Evolutionary conservation across 352 stramenopile species (phyloP).

Genomic region (Phytophthora sansomeana): DNA sequence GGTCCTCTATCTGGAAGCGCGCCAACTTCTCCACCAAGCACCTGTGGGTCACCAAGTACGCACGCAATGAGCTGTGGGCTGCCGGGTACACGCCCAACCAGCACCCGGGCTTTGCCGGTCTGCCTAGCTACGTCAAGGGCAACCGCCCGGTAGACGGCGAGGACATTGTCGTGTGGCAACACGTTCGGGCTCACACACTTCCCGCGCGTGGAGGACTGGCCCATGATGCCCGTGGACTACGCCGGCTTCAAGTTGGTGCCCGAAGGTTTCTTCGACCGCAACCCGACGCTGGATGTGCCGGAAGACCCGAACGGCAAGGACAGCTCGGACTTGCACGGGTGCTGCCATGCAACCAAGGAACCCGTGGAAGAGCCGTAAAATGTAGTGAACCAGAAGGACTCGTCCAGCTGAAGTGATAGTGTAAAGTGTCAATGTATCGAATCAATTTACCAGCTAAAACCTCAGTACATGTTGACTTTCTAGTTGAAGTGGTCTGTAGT

Average conservation of each 20-base stretch:
- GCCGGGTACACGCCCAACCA: slow-evolving; percentile 77
- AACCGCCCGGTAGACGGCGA: slow-evolving; percentile 64
- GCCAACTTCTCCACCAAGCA: slow-evolving; percentile 71
- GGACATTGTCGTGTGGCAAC: slow-evolving; percentile 81
- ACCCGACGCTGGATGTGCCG: slow-evolving; percentile 51
- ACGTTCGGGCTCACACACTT: slow-evolving; percentile 80
- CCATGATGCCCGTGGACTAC: slow-evolving; percentile 79
- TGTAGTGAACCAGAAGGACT: slow-evolving; percentile 1
- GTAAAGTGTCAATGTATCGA: slow-evolving; percentile 10
- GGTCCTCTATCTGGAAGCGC: slow-evolving; percentile 63
- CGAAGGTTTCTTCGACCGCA: slow-evolving; percentile 70
- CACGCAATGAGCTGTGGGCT: slow-evolving; percentile 65
- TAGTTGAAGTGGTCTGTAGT: background rate
- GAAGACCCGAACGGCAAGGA: slow-evolving; percentile 49
- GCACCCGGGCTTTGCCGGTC: slow-evolving; percentile 50
- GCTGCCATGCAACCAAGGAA: slow-evolving; percentile 22
- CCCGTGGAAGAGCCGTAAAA: slow-evolving; percentile 19
- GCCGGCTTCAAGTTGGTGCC: slow-evolving; percentile 77
- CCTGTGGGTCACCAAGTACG: slow-evolving; percentile 81
- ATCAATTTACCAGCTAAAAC: slow-evolving; percentile 4
- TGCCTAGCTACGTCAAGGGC: slow-evolving; percentile 61
- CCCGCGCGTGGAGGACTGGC: slow-evolving; percentile 69
- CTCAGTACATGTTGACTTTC: background rate
- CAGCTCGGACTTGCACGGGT: slow-evolving; percentile 42
- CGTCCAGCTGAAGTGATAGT: background rate